Percentiles rank a stretch among this genome's conserved stretches.
These are phyloP conservation scores for Pleurotus tuber-regium DNA, from an alignment of 768 basidiomycete genomes.

Conservation along the genomic window DNA sequence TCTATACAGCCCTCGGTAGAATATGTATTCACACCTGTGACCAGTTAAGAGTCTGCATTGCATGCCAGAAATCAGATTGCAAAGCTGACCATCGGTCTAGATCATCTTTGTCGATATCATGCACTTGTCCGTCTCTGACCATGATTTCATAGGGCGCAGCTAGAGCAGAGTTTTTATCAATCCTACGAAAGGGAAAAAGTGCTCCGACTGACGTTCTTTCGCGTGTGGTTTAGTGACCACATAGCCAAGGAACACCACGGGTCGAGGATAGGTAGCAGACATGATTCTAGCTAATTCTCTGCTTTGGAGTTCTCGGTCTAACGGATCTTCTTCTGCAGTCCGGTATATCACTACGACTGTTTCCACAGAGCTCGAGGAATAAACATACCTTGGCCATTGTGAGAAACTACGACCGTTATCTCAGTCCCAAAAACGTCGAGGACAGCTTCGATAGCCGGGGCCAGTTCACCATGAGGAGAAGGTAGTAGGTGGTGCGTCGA, in stretches of 20 bases:
- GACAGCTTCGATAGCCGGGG: conserved; percentile 86
- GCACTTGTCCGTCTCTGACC: conserved; percentile 72
- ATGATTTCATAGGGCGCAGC: conserved; percentile 77
- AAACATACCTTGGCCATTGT: conserved; percentile 81
- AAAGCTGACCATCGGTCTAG: conserved; percentile 60
- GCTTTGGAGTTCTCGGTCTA: conserved; percentile 88
- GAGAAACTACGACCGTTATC: conserved; percentile 82
- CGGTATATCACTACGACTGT: background rate
- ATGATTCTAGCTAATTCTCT: conserved; percentile 79
- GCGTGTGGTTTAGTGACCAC: conserved; percentile 72
- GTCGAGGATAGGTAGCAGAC: conserved; percentile 62
- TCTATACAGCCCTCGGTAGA: conserved; percentile 77
- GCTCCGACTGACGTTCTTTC: conserved; percentile 48
- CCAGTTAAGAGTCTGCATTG: too few species aligned
- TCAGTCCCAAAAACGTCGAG: conserved; percentile 76
- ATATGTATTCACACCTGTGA: conserved; percentile 92
- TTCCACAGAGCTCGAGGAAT: background rate
- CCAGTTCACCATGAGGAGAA: conserved; percentile 82
- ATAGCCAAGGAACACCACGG: conserved; percentile 80
- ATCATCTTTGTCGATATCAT: conserved; percentile 79
- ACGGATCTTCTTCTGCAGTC: conserved; percentile 74
- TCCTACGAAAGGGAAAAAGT: background rate
- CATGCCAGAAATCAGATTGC: background rate
- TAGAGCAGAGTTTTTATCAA: conserved; percentile 21
- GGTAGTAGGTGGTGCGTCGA: conserved; percentile 86